Evolutionary conservation across 1,284 basidiomycete genomes (phyloP).

Genomic region (Ceratobasidium sp.): DNA sequence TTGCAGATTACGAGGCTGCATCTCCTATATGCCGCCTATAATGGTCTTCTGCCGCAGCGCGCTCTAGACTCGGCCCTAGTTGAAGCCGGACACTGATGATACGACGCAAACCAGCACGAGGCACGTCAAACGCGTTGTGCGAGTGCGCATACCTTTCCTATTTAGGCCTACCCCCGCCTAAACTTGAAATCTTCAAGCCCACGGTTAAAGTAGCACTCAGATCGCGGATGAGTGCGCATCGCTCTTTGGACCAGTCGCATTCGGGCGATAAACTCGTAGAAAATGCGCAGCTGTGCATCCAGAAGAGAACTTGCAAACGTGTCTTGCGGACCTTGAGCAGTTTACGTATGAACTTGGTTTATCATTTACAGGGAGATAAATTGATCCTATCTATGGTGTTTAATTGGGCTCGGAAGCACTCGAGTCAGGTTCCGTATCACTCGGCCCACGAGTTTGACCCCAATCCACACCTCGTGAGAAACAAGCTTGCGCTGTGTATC

Average conservation of each 20-base stretch:
- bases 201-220: slow-evolving; percentile 10
- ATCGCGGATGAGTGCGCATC: slow-evolving; percentile 6
- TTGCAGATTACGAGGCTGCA: neutral
- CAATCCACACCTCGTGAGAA: neutral
- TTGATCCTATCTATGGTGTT: slow-evolving; percentile 32
- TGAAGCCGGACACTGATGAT: no score
- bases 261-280: neutral
- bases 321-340: neutral
- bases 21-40: neutral
- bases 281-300: slow-evolving; percentile 6
- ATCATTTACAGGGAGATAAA: neutral
- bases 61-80: neutral
- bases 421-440: slow-evolving; percentile 11
- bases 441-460: slow-evolving; percentile 5
- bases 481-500: slow-evolving; percentile 29
- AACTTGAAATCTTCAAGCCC: neutral
- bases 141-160: neutral
- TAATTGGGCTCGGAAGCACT: slow-evolving; percentile 21
- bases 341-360: slow-evolving; percentile 11
- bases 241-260: neutral
- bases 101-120: no score
- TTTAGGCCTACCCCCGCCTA: neutral
- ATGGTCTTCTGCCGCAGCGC: slow-evolving; percentile 4
- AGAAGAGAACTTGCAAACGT: slow-evolving; percentile 28
- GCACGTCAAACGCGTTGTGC: neutral